A percentile compares a stretch with the other conserved stretches of the same genome.
These are phyloP conservation scores for Kalmusia sp. DNA, from an alignment of 2,329 filamentous ascomycete genomes.

Conservation along the genomic window DNA sequence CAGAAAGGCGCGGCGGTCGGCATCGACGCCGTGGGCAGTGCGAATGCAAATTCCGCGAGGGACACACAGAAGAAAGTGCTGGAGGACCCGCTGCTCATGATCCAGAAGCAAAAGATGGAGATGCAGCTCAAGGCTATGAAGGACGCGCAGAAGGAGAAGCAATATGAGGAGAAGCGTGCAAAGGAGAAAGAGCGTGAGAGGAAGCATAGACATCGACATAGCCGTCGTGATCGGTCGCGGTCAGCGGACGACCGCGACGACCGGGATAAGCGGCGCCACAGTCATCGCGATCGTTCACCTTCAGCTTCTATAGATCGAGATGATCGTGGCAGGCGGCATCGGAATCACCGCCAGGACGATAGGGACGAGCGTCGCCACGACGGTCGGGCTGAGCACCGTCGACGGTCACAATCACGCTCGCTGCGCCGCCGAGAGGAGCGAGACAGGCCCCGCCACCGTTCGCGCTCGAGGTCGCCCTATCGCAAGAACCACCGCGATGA, in stretches of 20 bases:
- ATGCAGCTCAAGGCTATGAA: conserved; percentile 69
- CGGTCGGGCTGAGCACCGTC: conserved; percentile 6
- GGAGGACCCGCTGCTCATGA: conserved; percentile 89
- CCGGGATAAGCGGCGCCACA: conserved; percentile 20
- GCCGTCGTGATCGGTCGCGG: conserved; percentile 37
- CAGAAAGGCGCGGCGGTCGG: conserved; percentile 66
- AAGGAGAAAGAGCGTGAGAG: conserved; percentile 54
- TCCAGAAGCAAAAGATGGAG: conserved; percentile 81
- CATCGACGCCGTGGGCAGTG: conserved; percentile 61
- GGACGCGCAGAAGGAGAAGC: conserved; percentile 54
- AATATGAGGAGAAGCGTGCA: conserved; percentile 40
- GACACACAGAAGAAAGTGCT: conserved; percentile 88
- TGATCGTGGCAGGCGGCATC: conserved; percentile 38
- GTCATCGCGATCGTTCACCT: conserved; percentile 43
- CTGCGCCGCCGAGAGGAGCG: conserved; percentile 11
- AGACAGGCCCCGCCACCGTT: conserved; percentile 28
- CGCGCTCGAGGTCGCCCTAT: conserved; percentile 32
- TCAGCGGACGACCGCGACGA: conserved; percentile 29
- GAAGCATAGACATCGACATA: conserved; percentile 49
- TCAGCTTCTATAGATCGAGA: conserved; percentile 41
- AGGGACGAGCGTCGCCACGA: no score
- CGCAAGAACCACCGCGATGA: conserved; percentile 26
- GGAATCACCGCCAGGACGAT: conserved; percentile 32
- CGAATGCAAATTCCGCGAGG: conserved; percentile 72
- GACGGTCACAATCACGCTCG: conserved; percentile 12